Evolutionary conservation across 1,284 basidiomycete genomes (phyloP), one percentile per base, ranked within the genome.

Genomic region (Moesziomyces sp.): DNA sequence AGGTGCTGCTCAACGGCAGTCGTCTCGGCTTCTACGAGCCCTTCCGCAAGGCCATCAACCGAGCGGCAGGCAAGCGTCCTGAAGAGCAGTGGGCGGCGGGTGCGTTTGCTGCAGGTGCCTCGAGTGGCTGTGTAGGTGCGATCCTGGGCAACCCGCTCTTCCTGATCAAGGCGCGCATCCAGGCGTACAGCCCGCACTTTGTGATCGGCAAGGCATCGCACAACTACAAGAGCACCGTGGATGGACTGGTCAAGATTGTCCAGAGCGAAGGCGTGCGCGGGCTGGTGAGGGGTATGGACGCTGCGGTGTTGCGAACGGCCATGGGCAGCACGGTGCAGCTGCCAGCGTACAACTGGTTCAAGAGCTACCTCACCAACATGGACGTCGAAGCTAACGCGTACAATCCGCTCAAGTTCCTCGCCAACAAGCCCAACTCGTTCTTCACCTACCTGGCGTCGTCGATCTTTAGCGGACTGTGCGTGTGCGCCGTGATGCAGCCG

Each of bases 21-120:
- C 90, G 97, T 70, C 87, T 99, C 64, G 96, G 94, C 16, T 96
- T 99, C 84, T 99, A 97, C 84, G 96, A 99, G 83, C 95, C 95
- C 3, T 89, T 98, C 65, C 89, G 96, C 63, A 88, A 87, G 65
- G 84, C 85, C 2, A 85, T 93, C 64, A 98, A 98, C 85, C 85
- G 86, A 14, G 74, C 90, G 33, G 84, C 92, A 52, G 93, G 94
- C 14, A 86, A 88, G 76, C 84, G 88, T 30, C 86, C 89, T 87
- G 33, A 84, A 88, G 51, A 94, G 91, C 2, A 92, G 91, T 55
- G 85, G 63, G 83, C 75, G 1, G 78, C 76, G 44, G 82, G 68
- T 30, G 80, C 80, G 13, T 62, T 97, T 38, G 85, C 90, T 11
- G 94, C 95, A 16, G 95, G 96, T 6, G 94, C 94, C 3, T 87